Conservation (phyloP, 1,139 yeast species). For the Kodamaea sp. region DNA sequence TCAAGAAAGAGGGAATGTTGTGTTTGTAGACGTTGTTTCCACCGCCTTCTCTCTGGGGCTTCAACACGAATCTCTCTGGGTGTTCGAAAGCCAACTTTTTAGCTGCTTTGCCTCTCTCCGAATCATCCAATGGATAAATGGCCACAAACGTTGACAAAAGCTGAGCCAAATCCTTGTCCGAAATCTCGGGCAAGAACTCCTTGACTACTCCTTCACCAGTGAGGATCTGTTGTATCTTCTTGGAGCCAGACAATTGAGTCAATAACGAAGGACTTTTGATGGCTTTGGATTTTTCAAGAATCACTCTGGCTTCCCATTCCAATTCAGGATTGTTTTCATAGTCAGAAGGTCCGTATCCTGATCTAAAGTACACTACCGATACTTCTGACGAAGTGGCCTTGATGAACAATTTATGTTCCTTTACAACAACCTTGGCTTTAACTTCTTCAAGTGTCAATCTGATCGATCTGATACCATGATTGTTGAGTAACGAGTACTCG, state of each 20-base stretch:
- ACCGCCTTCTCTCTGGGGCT: constrained; percentile 97
- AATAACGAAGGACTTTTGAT: constrained; percentile 88
- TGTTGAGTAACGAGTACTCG: constrained; percentile 66
- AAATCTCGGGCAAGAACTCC: constrained; percentile 42
- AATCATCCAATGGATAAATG: constrained; percentile 80
- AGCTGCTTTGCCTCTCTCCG: constrained; percentile 65
- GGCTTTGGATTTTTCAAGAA: constrained; percentile 73
- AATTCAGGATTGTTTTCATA: constrained; percentile 50
- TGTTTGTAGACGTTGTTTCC: constrained; percentile 90
- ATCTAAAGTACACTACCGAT: constrained; percentile 84
- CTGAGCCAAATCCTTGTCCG: constrained; percentile 26
- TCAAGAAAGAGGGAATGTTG: constrained; percentile 75
- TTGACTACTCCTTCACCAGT: constrained; percentile 54
- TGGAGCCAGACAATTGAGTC: constrained; percentile 90
- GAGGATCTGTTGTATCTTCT: constrained; percentile 86
- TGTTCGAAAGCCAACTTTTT: constrained; percentile 63
- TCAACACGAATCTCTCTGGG: constrained; percentile 77
- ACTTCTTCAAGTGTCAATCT: constrained; percentile 71
- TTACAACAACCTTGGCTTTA: constrained; percentile 36
- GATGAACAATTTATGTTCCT: constrained; percentile 49
- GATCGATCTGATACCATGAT: constrained; percentile 57
- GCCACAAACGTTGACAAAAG: constrained; percentile 72
- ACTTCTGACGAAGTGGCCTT: constrained; percentile 65
- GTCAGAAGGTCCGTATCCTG: constrained; percentile 85
- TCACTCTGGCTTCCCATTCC: constrained; percentile 77